phyloP scores from a whole-genome alignment of 1,139 yeast species.

The Saccharomyces uvarum region DNA sequence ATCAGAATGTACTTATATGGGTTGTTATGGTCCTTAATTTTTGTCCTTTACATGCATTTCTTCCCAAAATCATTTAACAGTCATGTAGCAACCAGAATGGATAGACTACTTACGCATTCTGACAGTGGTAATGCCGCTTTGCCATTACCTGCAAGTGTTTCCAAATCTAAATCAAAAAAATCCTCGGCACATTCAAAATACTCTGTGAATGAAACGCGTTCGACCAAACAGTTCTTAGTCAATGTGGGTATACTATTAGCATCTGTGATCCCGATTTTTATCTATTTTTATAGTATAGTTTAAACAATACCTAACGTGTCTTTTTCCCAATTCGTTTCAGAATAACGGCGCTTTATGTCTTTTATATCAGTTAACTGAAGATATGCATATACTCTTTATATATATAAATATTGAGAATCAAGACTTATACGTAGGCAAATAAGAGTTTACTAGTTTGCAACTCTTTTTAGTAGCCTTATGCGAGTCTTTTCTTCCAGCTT shows the following conservation, averaged over 20 bases:
- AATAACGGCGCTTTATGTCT: background rate
- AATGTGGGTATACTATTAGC: slow-evolving; percentile 7
- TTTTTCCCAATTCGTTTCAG: background rate
- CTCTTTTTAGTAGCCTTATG: background rate
- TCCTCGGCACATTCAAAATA: slow-evolving; percentile 4
- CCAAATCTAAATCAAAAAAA: background rate
- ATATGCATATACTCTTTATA: background rate
- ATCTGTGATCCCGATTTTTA: slow-evolving; percentile 11
- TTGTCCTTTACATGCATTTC: slow-evolving; percentile 15
- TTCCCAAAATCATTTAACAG: slow-evolving; percentile 20
- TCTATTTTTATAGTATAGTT: slow-evolving; percentile 9
- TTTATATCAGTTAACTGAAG: background rate
- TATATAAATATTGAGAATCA: background rate
- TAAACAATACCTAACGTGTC: background rate
- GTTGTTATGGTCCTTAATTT: slow-evolving; percentile 23
- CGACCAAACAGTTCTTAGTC: slow-evolving; percentile 5
- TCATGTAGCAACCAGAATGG: slow-evolving; percentile 12
- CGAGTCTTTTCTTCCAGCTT: background rate
- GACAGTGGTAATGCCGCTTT: slow-evolving; percentile 3
- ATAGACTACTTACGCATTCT: slow-evolving; percentile 3
- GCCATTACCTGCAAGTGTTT: slow-evolving; percentile 16
- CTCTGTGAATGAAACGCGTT: slow-evolving; percentile 7
- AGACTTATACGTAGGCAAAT: background rate
- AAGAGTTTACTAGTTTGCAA: background rate
- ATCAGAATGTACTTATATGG: slow-evolving; percentile 35